These are phyloP conservation scores for Fusarium sp. DNA, from an alignment of 2,329 filamentous ascomycete genomes.

Conservation along the genomic window DNA sequence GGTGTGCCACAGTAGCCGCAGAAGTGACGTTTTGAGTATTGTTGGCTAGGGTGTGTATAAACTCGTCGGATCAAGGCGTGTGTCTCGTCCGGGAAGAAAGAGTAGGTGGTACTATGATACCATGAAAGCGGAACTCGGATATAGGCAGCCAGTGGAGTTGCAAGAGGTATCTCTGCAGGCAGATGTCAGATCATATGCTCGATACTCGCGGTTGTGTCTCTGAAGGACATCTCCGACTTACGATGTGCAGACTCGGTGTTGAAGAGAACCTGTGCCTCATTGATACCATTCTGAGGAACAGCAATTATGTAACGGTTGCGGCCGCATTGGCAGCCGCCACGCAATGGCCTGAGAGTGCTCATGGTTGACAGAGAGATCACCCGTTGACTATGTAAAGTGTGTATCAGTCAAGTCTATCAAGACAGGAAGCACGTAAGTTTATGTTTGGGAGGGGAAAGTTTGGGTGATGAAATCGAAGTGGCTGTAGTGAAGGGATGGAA, in stretches of 20 bases:
- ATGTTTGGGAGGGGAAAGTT: neutral
- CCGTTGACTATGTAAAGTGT: neutral
- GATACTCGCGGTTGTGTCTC: neutral
- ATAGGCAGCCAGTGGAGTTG: constrained; percentile 80
- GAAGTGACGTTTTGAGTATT: constrained; percentile 77
- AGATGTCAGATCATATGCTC: constrained; percentile 15
- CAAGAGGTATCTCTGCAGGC: constrained; percentile 69
- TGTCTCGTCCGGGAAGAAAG: constrained; percentile 83
- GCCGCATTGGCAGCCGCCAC: constrained; percentile 85
- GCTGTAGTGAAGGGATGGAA: constrained; percentile 5
- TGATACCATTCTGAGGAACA: constrained; percentile 68
- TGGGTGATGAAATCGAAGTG: constrained; percentile 14
- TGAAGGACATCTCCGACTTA: constrained; percentile 60
- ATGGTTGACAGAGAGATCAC: constrained; percentile 48
- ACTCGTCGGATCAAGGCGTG: constrained; percentile 72
- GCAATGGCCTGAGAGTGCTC: constrained; percentile 66
- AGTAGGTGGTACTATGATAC: constrained; percentile 80
- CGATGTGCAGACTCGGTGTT: constrained; percentile 76
- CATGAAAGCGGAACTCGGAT: constrained; percentile 83
- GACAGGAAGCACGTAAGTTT: too few species aligned
- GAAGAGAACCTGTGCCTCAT: constrained; percentile 77
- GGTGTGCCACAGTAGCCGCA: constrained; percentile 93
- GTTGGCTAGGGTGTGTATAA: constrained; percentile 69
- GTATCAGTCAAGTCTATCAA: neutral
- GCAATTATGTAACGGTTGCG: constrained; percentile 83